phyloP scores from a whole-genome alignment of 2,329 filamentous ascomycete genomes.

The Ilyonectria robusta region DNA sequence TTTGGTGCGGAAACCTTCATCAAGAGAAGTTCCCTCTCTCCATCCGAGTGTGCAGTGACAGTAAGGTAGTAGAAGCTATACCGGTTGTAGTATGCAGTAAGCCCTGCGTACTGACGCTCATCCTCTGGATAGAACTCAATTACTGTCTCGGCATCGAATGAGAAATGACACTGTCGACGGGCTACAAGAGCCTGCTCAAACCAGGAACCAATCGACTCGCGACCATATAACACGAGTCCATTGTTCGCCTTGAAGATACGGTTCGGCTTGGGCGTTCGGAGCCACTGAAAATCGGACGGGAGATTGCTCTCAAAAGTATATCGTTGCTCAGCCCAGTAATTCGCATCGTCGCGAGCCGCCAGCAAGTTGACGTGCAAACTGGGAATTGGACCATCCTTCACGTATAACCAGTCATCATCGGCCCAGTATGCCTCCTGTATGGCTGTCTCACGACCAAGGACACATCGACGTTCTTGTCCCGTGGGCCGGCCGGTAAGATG shows the following conservation, averaged over 20 bases:
- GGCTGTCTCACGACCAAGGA: constrained; percentile 68
- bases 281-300: constrained; percentile 69
- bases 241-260: constrained; percentile 63
- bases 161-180: constrained; percentile 70
- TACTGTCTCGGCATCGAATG: constrained; percentile 71
- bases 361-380: constrained; percentile 67
- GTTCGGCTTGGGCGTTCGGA: constrained; percentile 69
- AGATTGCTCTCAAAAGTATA: constrained; percentile 64
- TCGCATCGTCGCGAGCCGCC: constrained; percentile 59
- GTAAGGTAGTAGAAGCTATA: constrained; percentile 77
- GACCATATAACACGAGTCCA: constrained; percentile 64
- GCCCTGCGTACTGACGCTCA: constrained; percentile 72
- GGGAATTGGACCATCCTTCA: constrained; percentile 71
- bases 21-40: constrained; percentile 70
- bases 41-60: constrained; percentile 69
- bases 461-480: constrained; percentile 65
- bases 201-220: constrained; percentile 70
- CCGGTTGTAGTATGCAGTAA: constrained; percentile 74
- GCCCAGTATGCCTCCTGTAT: constrained; percentile 73
- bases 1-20: constrained; percentile 69
- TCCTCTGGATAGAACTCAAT: constrained; percentile 68
- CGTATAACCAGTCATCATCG: constrained; percentile 73
- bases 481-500: constrained; percentile 67
- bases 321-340: constrained; percentile 64
- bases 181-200: constrained; percentile 71